Evolutionary conservation across 2,329 filamentous ascomycete genomes (phyloP).

Genomic region (Neodidymelliopsis sp.): DNA sequence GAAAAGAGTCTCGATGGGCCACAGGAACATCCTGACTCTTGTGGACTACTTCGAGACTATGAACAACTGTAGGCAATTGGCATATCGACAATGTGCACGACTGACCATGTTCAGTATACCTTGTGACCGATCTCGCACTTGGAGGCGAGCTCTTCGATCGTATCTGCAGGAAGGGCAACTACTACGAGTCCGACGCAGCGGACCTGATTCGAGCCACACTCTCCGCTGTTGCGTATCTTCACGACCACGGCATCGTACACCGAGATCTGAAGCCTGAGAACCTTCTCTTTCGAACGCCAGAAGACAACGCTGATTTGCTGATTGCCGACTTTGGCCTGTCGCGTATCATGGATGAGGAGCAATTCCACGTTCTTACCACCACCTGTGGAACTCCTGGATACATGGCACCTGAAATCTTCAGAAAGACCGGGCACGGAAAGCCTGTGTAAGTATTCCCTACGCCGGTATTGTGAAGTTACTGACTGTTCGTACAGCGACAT

Average conservation of each 20-base stretch:
- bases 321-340: conserved; percentile 97
- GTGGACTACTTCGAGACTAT: conserved; percentile 99
- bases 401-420: conserved; percentile 99
- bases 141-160: conserved; percentile 97
- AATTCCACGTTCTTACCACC: conserved; percentile 96
- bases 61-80: conserved; percentile 78
- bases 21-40: conserved; percentile 96
- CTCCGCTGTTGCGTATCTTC: conserved; percentile 96
- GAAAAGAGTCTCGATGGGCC: conserved; percentile 98
- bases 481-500: conserved; percentile 68
- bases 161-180: conserved; percentile 97
- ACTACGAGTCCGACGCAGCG: conserved; percentile 96
- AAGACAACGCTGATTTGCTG: conserved; percentile 95
- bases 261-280: conserved; percentile 98
- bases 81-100: background rate
- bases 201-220: conserved; percentile 94
- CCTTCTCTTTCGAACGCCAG: conserved; percentile 92
- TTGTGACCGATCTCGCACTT: conserved; percentile 94
- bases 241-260: conserved; percentile 98
- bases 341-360: conserved; percentile 98
- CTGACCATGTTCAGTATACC: conserved; percentile 69
- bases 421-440: conserved; percentile 97
- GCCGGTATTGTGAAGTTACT: conserved; percentile 7
- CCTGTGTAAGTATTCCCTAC: conserved; percentile 69
- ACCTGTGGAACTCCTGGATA: conserved; percentile 98